Evolutionary conservation across 768 basidiomycete genomes (phyloP).

Genomic region (Russula sp.): DNA sequence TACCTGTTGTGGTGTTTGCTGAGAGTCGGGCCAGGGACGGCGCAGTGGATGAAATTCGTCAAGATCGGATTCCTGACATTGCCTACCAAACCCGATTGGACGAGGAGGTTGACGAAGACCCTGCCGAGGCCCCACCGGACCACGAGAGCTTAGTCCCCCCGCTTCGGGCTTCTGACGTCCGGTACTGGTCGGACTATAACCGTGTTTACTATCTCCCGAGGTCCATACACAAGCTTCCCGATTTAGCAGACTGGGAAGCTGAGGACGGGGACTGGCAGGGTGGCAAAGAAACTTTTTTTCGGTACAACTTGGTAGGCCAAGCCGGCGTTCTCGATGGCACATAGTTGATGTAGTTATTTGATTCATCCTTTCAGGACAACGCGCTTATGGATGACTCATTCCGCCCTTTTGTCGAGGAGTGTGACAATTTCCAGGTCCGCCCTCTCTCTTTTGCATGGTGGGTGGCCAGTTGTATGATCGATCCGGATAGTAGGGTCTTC

Average conservation of each 20-base stretch:
- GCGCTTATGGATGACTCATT: slow-evolving; percentile 65
- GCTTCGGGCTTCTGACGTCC: slow-evolving; percentile 32
- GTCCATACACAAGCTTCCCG: slow-evolving; percentile 58
- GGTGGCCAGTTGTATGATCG: not conserved
- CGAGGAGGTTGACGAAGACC: slow-evolving; percentile 26
- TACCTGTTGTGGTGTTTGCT: not conserved
- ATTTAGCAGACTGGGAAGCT: slow-evolving; percentile 49
- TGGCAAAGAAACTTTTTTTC: slow-evolving; percentile 46
- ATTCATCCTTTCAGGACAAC: slow-evolving; percentile 39
- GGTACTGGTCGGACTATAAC: slow-evolving; percentile 67
- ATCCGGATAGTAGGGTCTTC: slow-evolving; percentile 53
- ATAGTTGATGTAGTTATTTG: not conserved
- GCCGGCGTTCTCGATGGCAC: not conserved
- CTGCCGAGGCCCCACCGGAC: slow-evolving; percentile 1
- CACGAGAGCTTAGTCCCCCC: not conserved
- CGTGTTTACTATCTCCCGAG: slow-evolving; percentile 60
- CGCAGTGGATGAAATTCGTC: slow-evolving; percentile 43
- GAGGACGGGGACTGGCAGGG: slow-evolving; percentile 50
- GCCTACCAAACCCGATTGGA: slow-evolving; percentile 47
- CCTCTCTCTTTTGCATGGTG: not conserved
- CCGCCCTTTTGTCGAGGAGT: slow-evolving; percentile 66
- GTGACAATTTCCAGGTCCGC: slow-evolving; percentile 62
- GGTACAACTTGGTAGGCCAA: slow-evolving; percentile 48
- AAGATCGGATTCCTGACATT: slow-evolving; percentile 48
- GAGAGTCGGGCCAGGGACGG: slow-evolving; percentile 40